Percentiles rank a stretch among this genome's conserved stretches.
Evolutionary conservation across 73 alveolate genomes (phyloP).

Genomic region (Symbiodinium natans): DNA sequence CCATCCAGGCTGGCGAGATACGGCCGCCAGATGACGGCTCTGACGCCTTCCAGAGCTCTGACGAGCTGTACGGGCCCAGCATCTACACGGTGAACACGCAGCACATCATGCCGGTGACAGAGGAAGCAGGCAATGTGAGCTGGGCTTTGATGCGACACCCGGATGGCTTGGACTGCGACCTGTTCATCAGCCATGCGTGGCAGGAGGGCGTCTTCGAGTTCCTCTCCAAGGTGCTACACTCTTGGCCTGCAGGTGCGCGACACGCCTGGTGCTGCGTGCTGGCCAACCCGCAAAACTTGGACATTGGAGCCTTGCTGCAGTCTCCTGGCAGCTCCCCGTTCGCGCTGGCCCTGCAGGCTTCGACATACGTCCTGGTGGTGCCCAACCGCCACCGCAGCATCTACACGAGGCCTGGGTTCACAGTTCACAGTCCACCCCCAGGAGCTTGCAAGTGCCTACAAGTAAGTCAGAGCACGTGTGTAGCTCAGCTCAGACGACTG

Average conservation of each 20-base stretch:
- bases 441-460: too few species aligned
- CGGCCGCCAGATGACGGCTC: not conserved
- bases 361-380: not conserved
- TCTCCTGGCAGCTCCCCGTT: not conserved
- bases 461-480: too few species aligned
- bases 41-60: not conserved
- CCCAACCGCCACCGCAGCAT: constrained; percentile 1
- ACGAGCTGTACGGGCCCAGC: constrained; percentile 23
- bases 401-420: not conserved
- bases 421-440: too few species aligned
- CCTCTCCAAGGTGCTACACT: constrained; percentile 25
- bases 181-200: constrained; percentile 62
- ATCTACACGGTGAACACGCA: constrained; percentile 41
- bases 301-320: not conserved
- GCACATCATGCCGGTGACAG: constrained; percentile 33
- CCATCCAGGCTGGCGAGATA: not conserved
- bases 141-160: constrained; percentile 69
- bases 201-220: constrained; percentile 48
- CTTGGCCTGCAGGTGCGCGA: constrained; percentile 10
- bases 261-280: constrained; percentile 61
- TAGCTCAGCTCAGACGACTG: too few species aligned
- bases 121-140: constrained; percentile 34
- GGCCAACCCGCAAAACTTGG: constrained; percentile 44
- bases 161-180: constrained; percentile 32
- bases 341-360: not conserved